A percentile compares a stretch with the other conserved stretches of the same genome.
Conservation (phyloP, 257 asterid genomes). For the Solanum microdontum region DNA sequence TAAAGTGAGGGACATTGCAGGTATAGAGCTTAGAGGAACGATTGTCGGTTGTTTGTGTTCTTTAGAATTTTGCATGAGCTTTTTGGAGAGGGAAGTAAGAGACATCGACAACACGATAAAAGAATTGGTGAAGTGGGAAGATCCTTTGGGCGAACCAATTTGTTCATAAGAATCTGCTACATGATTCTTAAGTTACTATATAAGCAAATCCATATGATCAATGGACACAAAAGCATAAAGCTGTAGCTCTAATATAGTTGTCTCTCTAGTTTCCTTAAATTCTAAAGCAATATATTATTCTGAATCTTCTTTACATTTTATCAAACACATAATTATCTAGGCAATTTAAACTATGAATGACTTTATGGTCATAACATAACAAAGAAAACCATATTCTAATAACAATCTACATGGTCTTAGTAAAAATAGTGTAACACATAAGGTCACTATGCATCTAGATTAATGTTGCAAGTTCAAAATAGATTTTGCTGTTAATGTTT, state of each 20-base stretch:
- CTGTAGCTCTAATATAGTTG: not conserved
- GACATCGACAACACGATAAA: not conserved
- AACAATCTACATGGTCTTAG: not conserved
- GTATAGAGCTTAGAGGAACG: constrained; percentile 1
- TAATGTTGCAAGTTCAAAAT: not conserved
- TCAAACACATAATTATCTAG: not conserved
- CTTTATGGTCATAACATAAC: not conserved
- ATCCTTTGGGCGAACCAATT: not conserved
- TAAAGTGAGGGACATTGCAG: constrained; percentile 9
- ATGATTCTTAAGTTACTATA: not conserved
- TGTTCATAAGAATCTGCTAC: not conserved
- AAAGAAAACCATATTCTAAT: not conserved
- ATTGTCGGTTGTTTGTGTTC: constrained; percentile 15
- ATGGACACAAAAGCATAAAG: not conserved
- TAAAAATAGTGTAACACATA: not conserved
- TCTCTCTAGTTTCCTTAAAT: not conserved
- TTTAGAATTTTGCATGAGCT: constrained; percentile 22
- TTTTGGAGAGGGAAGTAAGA: constrained; percentile 19
- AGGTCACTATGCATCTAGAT: not conserved
- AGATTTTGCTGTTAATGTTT: accelerated
- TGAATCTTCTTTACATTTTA: not conserved
- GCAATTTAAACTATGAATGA: not conserved
- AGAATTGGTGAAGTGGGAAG: constrained; percentile 25
- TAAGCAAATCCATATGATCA: not conserved
- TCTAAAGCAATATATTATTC: not conserved